These are phyloP conservation scores for Tephrocybe rancida DNA, from an alignment of 768 basidiomycete genomes.

Conservation along the genomic window DNA sequence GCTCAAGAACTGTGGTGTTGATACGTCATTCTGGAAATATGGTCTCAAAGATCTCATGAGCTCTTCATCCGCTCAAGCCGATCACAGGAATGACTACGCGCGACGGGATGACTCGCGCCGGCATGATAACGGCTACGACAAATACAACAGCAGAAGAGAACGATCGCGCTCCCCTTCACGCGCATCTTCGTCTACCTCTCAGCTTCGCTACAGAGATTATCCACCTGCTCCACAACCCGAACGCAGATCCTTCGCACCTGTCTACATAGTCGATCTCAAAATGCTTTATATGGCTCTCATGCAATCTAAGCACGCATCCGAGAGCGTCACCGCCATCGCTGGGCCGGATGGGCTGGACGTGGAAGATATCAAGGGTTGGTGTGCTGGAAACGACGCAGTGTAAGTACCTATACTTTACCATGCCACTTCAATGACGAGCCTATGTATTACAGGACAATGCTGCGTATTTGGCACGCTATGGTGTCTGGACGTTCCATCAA, in stretches of 20 bases:
- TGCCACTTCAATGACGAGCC: not conserved
- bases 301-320: slow-evolving; percentile 24
- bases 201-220: not conserved
- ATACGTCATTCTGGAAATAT: slow-evolving; percentile 40
- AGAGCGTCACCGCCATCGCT: slow-evolving; percentile 31
- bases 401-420: slow-evolving; percentile 25
- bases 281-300: slow-evolving; percentile 41
- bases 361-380: slow-evolving; percentile 36
- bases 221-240: not conserved
- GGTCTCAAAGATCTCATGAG: slow-evolving; percentile 39
- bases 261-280: slow-evolving; percentile 44
- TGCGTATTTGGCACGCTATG: slow-evolving; percentile 51
- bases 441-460: slow-evolving; percentile 30
- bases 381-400: slow-evolving; percentile 57
- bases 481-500: slow-evolving; percentile 46
- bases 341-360: slow-evolving; percentile 28
- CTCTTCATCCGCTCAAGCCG: slow-evolving; percentile 5
- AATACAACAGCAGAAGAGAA: slow-evolving; percentile 8
- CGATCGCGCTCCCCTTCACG: slow-evolving; percentile 26
- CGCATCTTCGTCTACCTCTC: not conserved
- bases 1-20: slow-evolving; percentile 42
- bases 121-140: not conserved
- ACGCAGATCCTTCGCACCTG: slow-evolving; percentile 23
- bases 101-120: not conserved
- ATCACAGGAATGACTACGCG: not conserved